Evolutionary conservation across 164 flowering plant genomes (phyloP), one percentile per base, ranked within the genome.

Genomic region (Kalanchoe fedtschenkoi): DNA sequence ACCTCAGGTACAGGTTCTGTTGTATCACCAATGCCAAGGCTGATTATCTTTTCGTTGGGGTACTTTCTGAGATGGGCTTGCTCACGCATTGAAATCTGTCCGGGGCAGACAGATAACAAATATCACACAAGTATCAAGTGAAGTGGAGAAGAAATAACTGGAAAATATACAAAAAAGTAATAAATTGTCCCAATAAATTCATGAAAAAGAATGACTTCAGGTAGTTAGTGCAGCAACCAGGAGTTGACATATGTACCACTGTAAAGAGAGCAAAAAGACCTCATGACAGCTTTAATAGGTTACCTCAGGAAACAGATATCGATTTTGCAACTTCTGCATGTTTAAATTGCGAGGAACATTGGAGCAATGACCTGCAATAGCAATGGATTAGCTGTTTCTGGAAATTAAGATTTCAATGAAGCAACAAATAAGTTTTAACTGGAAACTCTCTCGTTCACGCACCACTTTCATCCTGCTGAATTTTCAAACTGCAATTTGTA

Each of bases 251-350:
- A 44, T n/a, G n/a, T 4, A 17, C 4, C 15, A 43, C 22, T 19
- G 32, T 6, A 34, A 62, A 15, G 29, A 24, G 15, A 37, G 28
- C 5, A 38, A 6, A 34, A 0, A 35, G 5, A 24, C 21, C 22
- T 34, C 38, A 21, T 24, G 16, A 19, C 33, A 65, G 34, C 22
- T 19, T 16, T 1, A 38, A 54, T 6, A 28, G 34, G 28, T 41
- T 60, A 74, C 77, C 74, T 74, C 77, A 16, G 74, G 71, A 61
- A 74, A 74, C 62, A 74, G 60, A 61, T 74, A 74, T 41, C 69
- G 70, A 41, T 34, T 42, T 19, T 33, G 69, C 64, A 74, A 58
- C 39, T 68, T 71, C 62, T 68, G 72, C 70, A 71, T 68, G 60
- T 74, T 74, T 13, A 56, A 38, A 63, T 71, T 74, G 35, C 77